Evolutionary conservation across 768 basidiomycete species (phyloP).

Genomic region (Naganishia kalamii): DNA sequence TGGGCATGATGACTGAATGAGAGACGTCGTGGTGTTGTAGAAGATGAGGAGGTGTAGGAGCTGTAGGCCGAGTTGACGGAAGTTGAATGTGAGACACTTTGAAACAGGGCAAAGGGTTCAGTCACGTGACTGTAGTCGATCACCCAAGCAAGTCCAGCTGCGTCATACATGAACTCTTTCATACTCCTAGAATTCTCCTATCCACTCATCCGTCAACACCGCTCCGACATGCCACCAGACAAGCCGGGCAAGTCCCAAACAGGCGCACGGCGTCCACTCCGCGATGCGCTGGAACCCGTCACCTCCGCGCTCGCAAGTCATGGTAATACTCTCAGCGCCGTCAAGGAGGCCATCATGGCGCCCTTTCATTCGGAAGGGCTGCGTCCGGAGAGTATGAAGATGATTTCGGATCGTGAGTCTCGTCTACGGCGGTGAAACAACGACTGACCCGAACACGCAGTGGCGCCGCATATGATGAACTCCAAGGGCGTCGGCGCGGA

Average conservation of each 20-base stretch:
- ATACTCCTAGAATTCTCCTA: not conserved
- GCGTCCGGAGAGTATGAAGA: conserved; percentile 41
- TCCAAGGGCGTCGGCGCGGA: conserved; percentile 31
- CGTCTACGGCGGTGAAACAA: not conserved
- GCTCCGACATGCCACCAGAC: not conserved
- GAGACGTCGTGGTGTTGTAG: no score
- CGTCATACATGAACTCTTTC: not conserved
- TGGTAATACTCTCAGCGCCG: conserved; percentile 33
- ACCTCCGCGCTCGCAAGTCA: conserved; percentile 19
- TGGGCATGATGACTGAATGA: not conserved
- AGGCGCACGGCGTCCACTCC: conserved; percentile 3
- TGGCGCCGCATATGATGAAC: conserved; percentile 43
- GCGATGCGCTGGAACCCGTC: conserved; percentile 26
- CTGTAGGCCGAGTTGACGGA: not conserved
- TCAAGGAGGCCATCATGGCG: conserved; percentile 43
- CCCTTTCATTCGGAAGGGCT: conserved; percentile 36
- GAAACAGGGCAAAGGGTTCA: not conserved
- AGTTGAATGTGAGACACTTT: not conserved
- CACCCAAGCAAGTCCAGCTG: not conserved
- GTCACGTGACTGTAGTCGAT: not conserved
- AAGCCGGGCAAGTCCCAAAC: conserved; percentile 1
- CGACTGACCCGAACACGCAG: conserved; percentile 23
- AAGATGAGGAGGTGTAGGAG: not conserved
- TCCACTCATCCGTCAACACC: not conserved
- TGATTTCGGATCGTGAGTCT: conserved; percentile 40